Base-by-base conservation (phyloP, 2,329 filamentous ascomycete genomes). In the Clarireedia hainanense region DNA sequence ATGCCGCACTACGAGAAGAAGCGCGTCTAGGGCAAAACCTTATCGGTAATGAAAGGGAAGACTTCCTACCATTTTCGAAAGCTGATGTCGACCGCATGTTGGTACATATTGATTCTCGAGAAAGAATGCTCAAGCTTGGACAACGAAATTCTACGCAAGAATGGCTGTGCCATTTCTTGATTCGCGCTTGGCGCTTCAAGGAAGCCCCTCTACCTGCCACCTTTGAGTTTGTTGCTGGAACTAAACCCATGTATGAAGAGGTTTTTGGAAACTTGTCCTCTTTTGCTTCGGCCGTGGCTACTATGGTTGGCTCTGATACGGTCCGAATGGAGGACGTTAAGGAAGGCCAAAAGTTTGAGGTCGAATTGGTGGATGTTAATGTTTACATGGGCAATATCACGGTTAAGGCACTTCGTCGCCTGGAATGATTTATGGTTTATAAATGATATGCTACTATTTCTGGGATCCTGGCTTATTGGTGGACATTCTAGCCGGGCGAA, bases 141-240 rank as follows among this genome's bases (percentile, higher is more conserved):
- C 34, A 58, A 12, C 40, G 39, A 3, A 50, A 47, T 6, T 78
- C 52, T 65, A 67, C 45, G 63, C 73, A 60, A 61, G 74, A 80
- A 62, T 85, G 80, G 79, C 75, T 81, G 47, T 71, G 81, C 47
- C 80, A 84, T 64, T 80, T 82, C 24, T 71, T 86, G 34, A 71
- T 81, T 52, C 79, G 82, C 14, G 81, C 79, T 14, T 85, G 81
- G 81, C 72, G 72, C 59, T 81, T 66, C 62, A 71, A 71, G 51
- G 77, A 83, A 64, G 69, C 70, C 7, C 60, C 68, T 48, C 65
- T 80, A 26, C 79, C 80, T n/a, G 59, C 68, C 30, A 74, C 70
- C 3, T 76, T 85, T 60, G 58, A 57, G 0, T 64, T 66, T 50
- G 46, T 59, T 4, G 57, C 26, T n/a, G 10, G n/a, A 27, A 3